phyloP scores from a whole-genome alignment of 176 grass and related monocot species.

The Musa itinerans region DNA sequence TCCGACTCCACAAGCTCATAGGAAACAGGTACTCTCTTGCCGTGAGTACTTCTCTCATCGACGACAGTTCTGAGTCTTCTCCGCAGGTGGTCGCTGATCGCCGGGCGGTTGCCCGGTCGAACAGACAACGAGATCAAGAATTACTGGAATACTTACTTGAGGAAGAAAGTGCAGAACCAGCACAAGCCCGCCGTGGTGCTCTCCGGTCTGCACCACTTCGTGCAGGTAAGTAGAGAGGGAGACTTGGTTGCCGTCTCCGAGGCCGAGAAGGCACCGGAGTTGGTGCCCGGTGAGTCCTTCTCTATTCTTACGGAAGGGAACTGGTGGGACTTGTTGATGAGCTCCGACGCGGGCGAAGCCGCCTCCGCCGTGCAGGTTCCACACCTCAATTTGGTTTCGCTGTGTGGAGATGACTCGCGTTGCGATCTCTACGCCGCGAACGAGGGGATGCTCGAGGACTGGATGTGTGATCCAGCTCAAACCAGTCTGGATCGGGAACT shows the following conservation, averaged over 20 bases:
- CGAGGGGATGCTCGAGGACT: background rate
- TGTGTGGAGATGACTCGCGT: background rate
- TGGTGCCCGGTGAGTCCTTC: background rate
- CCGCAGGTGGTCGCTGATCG: slow-evolving; percentile 1
- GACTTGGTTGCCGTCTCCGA: background rate
- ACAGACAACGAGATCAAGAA: slow-evolving; percentile 13
- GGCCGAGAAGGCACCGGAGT: background rate
- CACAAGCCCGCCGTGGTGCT: background rate
- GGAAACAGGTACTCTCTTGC: background rate
- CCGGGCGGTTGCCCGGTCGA: slow-evolving; percentile 1
- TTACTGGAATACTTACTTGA: slow-evolving; percentile 1
- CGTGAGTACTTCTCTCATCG: too few relatives aligned
- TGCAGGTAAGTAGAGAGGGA: background rate
- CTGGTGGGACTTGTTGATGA: slow-evolving; percentile 1
- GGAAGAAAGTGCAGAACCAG: background rate
- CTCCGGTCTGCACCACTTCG: background rate
- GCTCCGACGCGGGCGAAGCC: background rate
- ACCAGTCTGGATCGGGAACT: background rate
- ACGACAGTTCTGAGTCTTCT: background rate
- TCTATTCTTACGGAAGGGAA: background rate
- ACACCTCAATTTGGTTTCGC: background rate
- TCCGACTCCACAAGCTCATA: background rate
- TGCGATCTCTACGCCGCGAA: background rate
- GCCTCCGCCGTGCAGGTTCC: background rate
- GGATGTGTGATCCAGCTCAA: background rate